Evolutionary conservation across 352 stramenopile species (phyloP).

Genomic region (Phytophthora chlamydospora): DNA sequence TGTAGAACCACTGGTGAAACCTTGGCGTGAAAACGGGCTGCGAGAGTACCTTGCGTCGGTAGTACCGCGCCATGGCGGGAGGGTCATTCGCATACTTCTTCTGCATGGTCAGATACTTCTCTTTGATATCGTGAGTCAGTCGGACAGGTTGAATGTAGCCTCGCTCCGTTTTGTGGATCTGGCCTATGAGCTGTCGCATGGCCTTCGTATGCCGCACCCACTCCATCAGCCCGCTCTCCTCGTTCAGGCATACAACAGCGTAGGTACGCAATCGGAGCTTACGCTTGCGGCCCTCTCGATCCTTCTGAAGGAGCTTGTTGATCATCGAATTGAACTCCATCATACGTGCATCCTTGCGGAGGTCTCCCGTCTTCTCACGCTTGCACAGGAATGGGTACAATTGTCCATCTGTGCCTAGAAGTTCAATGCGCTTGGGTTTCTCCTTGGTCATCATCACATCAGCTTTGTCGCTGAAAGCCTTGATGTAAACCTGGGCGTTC

Average conservation of each 20-base stretch:
- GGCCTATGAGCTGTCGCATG: constrained; percentile 89
- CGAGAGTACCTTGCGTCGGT: constrained; percentile 67
- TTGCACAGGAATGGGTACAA: constrained; percentile 95
- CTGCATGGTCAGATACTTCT: constrained; percentile 89
- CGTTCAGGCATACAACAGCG: constrained; percentile 98
- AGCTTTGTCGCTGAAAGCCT: constrained; percentile 89
- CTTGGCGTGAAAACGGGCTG: constrained; percentile 91
- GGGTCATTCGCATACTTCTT: constrained; percentile 84
- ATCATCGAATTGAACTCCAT: constrained; percentile 99
- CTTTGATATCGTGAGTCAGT: constrained; percentile 83
- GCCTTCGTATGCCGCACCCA: constrained; percentile 99
- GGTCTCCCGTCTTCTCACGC: constrained; percentile 98
- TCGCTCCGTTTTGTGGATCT: constrained; percentile 89
- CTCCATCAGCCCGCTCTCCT: constrained; percentile 99
- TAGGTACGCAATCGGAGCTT: constrained; percentile 98
- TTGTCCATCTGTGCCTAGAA: constrained; percentile 77
- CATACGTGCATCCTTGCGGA: constrained; percentile 99
- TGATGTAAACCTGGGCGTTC: constrained; percentile 86
- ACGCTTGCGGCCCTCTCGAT: constrained; percentile 88
- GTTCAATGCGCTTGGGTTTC: constrained; percentile 97
- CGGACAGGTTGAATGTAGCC: constrained; percentile 83
- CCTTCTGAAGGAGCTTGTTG: constrained; percentile 97
- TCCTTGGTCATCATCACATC: constrained; percentile 99
- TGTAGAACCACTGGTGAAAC: constrained; percentile 99
- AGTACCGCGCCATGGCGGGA: constrained; percentile 77